Conservation (phyloP, 2,329 filamentous ascomycete genomes). For the Exophiala bonariae region DNA sequence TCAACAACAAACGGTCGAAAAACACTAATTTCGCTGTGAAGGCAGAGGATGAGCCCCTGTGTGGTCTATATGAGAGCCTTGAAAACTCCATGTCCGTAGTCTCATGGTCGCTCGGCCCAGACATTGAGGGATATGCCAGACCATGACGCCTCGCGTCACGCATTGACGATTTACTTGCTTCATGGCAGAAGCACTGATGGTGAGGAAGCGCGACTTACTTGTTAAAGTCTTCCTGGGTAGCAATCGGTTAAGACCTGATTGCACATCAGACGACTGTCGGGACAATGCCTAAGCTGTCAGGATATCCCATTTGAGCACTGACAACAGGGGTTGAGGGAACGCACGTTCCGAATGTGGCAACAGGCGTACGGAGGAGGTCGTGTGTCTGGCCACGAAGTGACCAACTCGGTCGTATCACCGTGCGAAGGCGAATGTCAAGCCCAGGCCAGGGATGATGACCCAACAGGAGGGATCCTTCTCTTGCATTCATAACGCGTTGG, state of each 20-base stretch:
- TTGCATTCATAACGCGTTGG: too few relatives aligned
- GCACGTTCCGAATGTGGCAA: background rate
- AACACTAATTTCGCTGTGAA: background rate
- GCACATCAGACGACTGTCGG: too few relatives aligned
- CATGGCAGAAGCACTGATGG: constrained; percentile 1
- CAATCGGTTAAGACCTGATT: too few relatives aligned
- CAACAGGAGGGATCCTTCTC: too few relatives aligned
- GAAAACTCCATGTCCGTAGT: background rate
- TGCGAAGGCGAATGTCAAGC: too few relatives aligned
- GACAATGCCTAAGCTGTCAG: background rate
- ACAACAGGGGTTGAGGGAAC: background rate
- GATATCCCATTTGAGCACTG: background rate
- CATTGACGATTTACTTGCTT: background rate
- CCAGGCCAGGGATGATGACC: too few relatives aligned
- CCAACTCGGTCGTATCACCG: too few relatives aligned
- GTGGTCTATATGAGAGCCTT: background rate
- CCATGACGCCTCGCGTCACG: background rate
- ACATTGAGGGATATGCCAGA: background rate
- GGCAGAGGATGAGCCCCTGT: background rate
- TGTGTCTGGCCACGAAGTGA: too few relatives aligned
- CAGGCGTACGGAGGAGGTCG: too few relatives aligned
- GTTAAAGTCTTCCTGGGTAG: too few relatives aligned
- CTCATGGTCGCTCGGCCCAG: too few relatives aligned
- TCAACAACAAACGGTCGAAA: constrained; percentile 3
- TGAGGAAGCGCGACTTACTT: background rate